Percentiles rank a stretch among this genome's conserved stretches.
Conservation (phyloP, 148 eudicot genomes). For the Chenopodium album region DNA sequence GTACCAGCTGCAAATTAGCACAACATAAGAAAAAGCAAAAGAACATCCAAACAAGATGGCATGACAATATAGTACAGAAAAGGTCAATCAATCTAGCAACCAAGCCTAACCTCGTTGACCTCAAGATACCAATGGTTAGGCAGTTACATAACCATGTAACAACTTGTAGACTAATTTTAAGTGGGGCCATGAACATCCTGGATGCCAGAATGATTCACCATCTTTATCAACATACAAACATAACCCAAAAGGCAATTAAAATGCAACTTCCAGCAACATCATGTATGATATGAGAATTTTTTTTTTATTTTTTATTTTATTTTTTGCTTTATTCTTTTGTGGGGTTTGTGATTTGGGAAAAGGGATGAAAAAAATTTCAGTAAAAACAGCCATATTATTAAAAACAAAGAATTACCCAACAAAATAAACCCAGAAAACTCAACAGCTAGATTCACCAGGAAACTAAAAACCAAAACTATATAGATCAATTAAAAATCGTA, state of each 20-base stretch:
- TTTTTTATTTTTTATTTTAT: not conserved
- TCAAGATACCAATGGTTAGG: constrained; percentile 23
- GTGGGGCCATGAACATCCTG: constrained; percentile 28
- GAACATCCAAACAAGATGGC: constrained; percentile 21
- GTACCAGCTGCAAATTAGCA: constrained; percentile 16
- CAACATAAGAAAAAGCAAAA: constrained; percentile 1
- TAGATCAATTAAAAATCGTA: constrained; percentile 18
- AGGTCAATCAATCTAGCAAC: constrained; percentile 18
- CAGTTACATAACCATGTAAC: constrained; percentile 12
- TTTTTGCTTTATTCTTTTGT: not conserved
- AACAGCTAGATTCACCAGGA: not conserved
- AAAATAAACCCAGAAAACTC: constrained; percentile 8
- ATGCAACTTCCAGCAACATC: constrained; percentile 16
- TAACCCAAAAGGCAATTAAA: constrained; percentile 16
- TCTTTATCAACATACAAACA: constrained; percentile 21
- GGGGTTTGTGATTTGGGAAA: constrained; percentile 8
- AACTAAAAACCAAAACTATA: not conserved
- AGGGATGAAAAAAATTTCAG: constrained; percentile 11
- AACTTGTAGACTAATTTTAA: constrained; percentile 8
- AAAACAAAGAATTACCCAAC: constrained; percentile 10
- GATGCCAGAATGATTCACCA: constrained; percentile 23
- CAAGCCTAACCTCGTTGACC: constrained; percentile 34
- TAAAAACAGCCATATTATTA: constrained; percentile 2
- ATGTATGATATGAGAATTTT: constrained; percentile 1
- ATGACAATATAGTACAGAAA: constrained; percentile 27